Evolutionary conservation across 176 grass and related monocot genomes (phyloP).

Genomic region (Oryza glaberrima): DNA sequence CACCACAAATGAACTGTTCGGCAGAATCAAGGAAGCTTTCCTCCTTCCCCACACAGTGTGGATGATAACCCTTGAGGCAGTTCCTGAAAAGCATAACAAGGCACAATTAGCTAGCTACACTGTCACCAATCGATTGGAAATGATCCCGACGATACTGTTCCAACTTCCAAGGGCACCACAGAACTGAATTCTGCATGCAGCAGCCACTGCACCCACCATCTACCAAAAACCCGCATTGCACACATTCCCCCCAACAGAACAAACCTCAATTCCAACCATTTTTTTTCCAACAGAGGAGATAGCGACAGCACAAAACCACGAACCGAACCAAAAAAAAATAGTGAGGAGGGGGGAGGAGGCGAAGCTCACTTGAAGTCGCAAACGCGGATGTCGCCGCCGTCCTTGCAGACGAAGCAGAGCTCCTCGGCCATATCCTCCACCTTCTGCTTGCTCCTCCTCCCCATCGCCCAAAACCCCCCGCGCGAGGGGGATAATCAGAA

Average conservation of each 20-base stretch:
- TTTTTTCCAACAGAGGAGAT: not conserved
- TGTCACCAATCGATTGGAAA: not conserved
- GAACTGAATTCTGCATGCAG: not conserved
- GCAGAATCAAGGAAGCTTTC: constrained; percentile 36
- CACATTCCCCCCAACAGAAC: not conserved
- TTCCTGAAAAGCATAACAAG: constrained; percentile 58
- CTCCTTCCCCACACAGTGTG: constrained; percentile 46
- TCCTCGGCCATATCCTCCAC: constrained; percentile 57
- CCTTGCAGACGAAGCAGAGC: constrained; percentile 85
- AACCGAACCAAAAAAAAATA: not conserved
- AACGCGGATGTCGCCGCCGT: constrained; percentile 58
- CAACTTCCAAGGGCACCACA: not conserved
- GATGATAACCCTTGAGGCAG: constrained; percentile 84
- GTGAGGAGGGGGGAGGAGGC: not conserved
- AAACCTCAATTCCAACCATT: not conserved
- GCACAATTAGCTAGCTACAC: constrained; percentile 24
- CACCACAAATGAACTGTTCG: constrained; percentile 65
- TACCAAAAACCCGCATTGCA: not conserved
- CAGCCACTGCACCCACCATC: not conserved
- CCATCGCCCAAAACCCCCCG: not conserved
- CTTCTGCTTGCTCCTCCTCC: constrained; percentile 21
- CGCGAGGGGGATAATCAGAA: too few relatives aligned
- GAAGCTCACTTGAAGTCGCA: constrained; percentile 64
- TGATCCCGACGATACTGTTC: not conserved
- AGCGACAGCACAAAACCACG: not conserved